Evolutionary conservation across 495 filamentous ascomycete genomes (phyloP), one percentile per base, ranked within the genome.

Genomic region (Aspergillus mulundensis): DNA sequence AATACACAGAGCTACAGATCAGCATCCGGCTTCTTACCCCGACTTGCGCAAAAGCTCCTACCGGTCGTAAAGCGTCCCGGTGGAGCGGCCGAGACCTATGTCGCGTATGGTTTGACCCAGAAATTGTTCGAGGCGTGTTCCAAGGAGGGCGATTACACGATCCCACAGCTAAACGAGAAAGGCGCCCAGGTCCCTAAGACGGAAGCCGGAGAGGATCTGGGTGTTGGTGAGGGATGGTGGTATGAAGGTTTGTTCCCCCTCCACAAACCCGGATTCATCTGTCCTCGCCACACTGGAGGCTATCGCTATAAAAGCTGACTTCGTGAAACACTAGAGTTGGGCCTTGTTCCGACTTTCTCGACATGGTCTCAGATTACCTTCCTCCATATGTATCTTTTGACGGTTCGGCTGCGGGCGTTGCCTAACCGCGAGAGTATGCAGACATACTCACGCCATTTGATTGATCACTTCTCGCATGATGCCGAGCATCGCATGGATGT

Each of bases 311-410:
- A 8, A 18, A 18, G 25, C 38, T 53, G 16, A 30, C 20, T 47
- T 51, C 20, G 6, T 8, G 11, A 8, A 54, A 14, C 28, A 36
- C 1, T 40, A 80, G 77, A 78, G 64, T 61, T 91, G 50, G 82
- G 79, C 14, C 82, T 96, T 25, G 70, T 74, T 20, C 88, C 90
- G 1, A 98, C 90, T 0, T 98, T 98, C 74, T 88, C 82, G 56
- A 92, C 89, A 45, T 98, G 94, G 95, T 87, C 95, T 7, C 94
- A 97, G 67, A 84, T 97, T 39, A 92, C 91, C 18, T 91, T 97
- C 76, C 81, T 97, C 14, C 91, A 98, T 75, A 88, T 97, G 84
- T 97, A 95, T 76, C 81, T 96, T 48, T 70, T 97, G 39, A 87
- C 87, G n/a, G 87, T 88, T n/a, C 87, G 93, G 40, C 74, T 97